A percentile compares a stretch with the other conserved stretches of the same genome.
Conservation (phyloP, 345 rosid genomes). For the Syzygium grande region DNA sequence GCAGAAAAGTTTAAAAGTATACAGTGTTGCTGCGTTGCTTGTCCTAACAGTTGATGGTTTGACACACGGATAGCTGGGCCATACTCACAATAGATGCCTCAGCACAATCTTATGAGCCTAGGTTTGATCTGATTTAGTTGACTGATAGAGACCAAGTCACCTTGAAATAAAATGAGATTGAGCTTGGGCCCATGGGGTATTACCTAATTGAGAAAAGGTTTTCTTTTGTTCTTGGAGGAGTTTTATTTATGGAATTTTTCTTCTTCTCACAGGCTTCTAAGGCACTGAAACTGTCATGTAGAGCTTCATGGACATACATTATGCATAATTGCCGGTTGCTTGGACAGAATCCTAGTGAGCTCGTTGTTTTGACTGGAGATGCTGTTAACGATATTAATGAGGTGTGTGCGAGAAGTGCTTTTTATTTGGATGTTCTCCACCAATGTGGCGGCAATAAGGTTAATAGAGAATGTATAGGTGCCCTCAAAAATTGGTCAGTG, state of each 20-base stretch:
- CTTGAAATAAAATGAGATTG: background rate
- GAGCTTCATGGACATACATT: slow-evolving; percentile 72
- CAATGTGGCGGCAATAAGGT: slow-evolving; percentile 37
- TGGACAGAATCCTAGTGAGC: slow-evolving; percentile 18
- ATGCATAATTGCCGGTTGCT: slow-evolving; percentile 36
- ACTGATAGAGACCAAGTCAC: background rate
- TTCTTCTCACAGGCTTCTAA: slow-evolving; percentile 58
- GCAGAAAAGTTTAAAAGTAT: background rate
- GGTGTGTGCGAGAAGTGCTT: slow-evolving; percentile 51
- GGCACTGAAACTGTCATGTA: slow-evolving; percentile 57
- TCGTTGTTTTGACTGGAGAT: slow-evolving; percentile 38
- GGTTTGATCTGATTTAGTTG: background rate
- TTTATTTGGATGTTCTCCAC: slow-evolving; percentile 66
- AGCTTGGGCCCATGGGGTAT: background rate
- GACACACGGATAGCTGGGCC: background rate
- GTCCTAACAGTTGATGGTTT: background rate
- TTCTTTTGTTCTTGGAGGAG: background rate
- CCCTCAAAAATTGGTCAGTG: slow-evolving; percentile 63
- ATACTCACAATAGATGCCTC: background rate
- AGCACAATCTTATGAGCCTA: background rate
- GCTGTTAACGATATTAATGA: slow-evolving; percentile 41
- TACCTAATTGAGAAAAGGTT: slow-evolving; percentile 39
- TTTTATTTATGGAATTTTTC: background rate
- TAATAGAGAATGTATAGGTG: slow-evolving; percentile 22
- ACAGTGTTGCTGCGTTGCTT: background rate